These are phyloP conservation scores for Hymenoscyphus scutula DNA, from an alignment of 2,329 filamentous ascomycete genomes.

Conservation along the genomic window DNA sequence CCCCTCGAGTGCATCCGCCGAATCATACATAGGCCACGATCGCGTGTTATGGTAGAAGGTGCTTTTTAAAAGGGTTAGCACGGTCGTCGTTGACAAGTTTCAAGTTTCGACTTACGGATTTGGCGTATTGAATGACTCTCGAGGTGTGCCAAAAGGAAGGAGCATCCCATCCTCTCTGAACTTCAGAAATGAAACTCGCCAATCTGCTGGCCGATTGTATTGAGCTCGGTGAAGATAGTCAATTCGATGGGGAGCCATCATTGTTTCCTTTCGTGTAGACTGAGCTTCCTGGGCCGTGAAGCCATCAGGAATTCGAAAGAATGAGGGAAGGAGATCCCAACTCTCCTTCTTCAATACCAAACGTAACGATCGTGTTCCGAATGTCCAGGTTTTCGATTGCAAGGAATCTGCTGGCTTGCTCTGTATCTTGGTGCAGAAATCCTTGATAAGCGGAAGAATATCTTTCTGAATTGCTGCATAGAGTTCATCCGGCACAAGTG, in stretches of 20 bases:
- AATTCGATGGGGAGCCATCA: constrained; percentile 29
- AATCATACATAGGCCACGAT: not conserved
- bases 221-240: constrained; percentile 39
- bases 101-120: not conserved
- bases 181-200: constrained; percentile 32
- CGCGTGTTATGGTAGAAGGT: not conserved
- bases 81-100: not conserved
- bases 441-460: constrained; percentile 32
- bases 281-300: constrained; percentile 24
- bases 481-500: constrained; percentile 19
- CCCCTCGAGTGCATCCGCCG: not conserved
- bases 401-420: constrained; percentile 24
- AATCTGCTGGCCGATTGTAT: constrained; percentile 26
- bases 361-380: not conserved
- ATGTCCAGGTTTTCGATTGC: constrained; percentile 15
- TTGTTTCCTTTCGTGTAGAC: constrained; percentile 31
- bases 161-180: constrained; percentile 33
- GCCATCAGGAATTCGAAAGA: not conserved
- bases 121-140: not conserved
- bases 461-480: constrained; percentile 10
- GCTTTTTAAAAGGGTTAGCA: not conserved
- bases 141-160: not conserved
- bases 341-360: not conserved
- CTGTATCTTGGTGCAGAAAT: constrained; percentile 37
- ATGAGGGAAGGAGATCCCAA: not conserved